Percentiles rank a stretch among this genome's conserved stretches.
Evolutionary conservation across 2,329 filamentous ascomycete species (phyloP).

Genomic region (Monosporascus sp.): DNA sequence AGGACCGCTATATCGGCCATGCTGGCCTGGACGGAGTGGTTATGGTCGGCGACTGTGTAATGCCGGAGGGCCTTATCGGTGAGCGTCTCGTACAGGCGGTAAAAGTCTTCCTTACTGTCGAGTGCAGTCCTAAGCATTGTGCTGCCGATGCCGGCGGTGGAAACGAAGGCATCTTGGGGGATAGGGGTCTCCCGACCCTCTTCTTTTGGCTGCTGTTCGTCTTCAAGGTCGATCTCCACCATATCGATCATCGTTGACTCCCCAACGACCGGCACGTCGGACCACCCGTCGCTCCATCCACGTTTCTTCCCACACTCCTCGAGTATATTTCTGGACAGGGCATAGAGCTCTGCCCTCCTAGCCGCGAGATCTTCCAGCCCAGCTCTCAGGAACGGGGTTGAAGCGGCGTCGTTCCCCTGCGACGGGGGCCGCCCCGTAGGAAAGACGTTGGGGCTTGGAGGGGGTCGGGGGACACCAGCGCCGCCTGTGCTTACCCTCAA

Average conservation of each 20-base stretch:
- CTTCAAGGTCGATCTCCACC: constrained; percentile 54
- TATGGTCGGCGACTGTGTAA: constrained; percentile 73
- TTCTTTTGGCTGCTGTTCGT: constrained; percentile 31
- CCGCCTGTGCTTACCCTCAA: constrained; percentile 39
- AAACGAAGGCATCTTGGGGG: constrained; percentile 12
- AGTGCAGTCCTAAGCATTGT: constrained; percentile 57
- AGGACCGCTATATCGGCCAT: constrained; percentile 83
- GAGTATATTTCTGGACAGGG: constrained; percentile 74
- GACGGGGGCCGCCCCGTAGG: constrained; percentile 37
- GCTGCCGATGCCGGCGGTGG: constrained; percentile 46
- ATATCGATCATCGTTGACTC: constrained; percentile 41
- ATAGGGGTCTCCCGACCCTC: constrained; percentile 14
- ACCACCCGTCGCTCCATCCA: constrained; percentile 76
- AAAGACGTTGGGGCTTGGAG: constrained; percentile 49
- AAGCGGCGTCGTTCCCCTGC: constrained; percentile 35
- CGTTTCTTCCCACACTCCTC: constrained; percentile 67
- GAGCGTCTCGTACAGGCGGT: constrained; percentile 66
- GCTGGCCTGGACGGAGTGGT: constrained; percentile 70
- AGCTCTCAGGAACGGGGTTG: constrained; percentile 49
- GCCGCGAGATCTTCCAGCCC: constrained; percentile 81
- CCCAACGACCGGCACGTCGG: constrained; percentile 49
- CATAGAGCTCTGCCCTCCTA: constrained; percentile 74
- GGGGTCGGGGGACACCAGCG: constrained; percentile 25
- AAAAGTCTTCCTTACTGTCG: constrained; percentile 59
- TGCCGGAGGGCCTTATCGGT: constrained; percentile 81